Evolutionary conservation across 305 asterid species (phyloP), one percentile per base, ranked within the genome.

Genomic region (Solanum chacoense): DNA sequence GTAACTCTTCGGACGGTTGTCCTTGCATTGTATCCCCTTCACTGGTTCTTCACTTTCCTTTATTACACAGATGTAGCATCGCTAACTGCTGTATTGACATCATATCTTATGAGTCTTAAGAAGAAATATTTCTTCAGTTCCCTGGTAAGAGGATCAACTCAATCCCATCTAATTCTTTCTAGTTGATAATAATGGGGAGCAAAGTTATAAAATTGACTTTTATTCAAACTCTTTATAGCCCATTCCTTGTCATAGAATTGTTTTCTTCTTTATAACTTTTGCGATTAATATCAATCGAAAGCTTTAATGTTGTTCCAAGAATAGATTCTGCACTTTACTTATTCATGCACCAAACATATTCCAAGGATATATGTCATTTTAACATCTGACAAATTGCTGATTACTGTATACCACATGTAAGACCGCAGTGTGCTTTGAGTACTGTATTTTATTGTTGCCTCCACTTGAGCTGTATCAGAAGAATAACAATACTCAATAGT

Each of bases 41-140:
- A 96, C 90, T 97, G 99, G 99, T 97, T 97, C 96, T 97, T 95
- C 93, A 90, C 94, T 88, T 95, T 91, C 91, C 94, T 96, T 36
- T 97, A 96, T 90, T 96, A 97, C 89, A 97, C 99, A 73, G 99
- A 97, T 81, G 97, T 95, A 89, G 98, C 98, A 45, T 97, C 99
- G 63, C 91, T 96, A 89, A 94, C 98, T 59, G 94, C 98, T 86
- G 97, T 97, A 55, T 96, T 97, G 89, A 97, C 96, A 84, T 92
- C 96, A 94, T 95, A 96, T 90, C 98, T 96, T 80, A 87, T 93
- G 88, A 72, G 89, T 85, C 90, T 97, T 95, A 95, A 94, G 94
- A 93, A 94, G 92, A 95, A 94, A 72, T 93, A 94, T 92, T 86
- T 93, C 86, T 90, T 92, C 76, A 97, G 99, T 91, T 96, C 98